phyloP scores from a whole-genome alignment of 805 yeast species.

The Sugiyamaella valdiviana region DNA sequence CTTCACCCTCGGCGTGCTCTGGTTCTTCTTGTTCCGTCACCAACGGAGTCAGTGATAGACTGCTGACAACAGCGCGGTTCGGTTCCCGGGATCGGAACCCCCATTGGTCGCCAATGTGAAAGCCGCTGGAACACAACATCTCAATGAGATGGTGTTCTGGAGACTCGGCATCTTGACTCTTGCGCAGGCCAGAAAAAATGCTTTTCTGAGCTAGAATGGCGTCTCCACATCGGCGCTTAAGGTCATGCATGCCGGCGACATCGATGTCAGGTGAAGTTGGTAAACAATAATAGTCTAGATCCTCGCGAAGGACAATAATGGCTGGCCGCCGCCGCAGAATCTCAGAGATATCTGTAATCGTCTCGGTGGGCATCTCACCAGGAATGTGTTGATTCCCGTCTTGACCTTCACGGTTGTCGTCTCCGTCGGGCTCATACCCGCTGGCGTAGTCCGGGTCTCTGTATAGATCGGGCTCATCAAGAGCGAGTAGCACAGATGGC shows the following conservation, averaged over 20 bases:
- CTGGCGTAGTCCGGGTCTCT: conserved; percentile 20
- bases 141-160: conserved; percentile 94
- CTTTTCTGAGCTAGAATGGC: conserved; percentile 48
- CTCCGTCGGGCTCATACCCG: conserved; percentile 11
- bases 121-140: conserved; percentile 91
- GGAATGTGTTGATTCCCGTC: too few relatives aligned
- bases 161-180: conserved; percentile 46
- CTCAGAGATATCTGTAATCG: conserved; percentile 9
- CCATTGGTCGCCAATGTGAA: conserved; percentile 63
- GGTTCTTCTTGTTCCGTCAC: conserved; percentile 4
- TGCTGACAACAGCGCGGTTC: conserved; percentile 76
- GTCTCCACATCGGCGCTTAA: conserved; percentile 71
- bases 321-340: conserved; percentile 48
- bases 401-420: conserved; percentile 1
- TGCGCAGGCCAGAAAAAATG: conserved; percentile 69
- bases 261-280: conserved; percentile 59
- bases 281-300: conserved; percentile 85
- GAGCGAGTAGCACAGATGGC: conserved; percentile 15
- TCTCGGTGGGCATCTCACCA: background rate
- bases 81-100: conserved; percentile 88
- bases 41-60: conserved; percentile 63
- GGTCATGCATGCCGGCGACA: conserved; percentile 50
- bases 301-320: conserved; percentile 87
- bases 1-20: conserved; percentile 2
- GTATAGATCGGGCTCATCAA: conserved; percentile 2